A percentile compares a stretch with the other conserved stretches of the same genome.
phyloP scores from a whole-genome alignment of 2,329 filamentous ascomycete genomes.

The Penicillium nordicum region DNA sequence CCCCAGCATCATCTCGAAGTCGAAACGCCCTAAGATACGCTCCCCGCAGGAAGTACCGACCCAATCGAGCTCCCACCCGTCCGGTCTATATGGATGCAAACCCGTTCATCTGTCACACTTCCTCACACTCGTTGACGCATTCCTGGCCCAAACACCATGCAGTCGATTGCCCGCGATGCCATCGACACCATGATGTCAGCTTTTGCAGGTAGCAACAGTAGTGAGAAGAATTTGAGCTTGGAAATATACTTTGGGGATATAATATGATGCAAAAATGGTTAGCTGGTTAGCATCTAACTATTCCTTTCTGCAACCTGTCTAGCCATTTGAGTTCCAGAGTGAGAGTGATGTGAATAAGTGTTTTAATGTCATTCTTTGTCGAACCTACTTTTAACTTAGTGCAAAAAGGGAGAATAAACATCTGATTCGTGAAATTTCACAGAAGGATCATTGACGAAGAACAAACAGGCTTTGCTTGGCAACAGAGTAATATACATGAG shows the following conservation, averaged over 20 bases:
- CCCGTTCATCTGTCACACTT: slow-evolving; percentile 19
- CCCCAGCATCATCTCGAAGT: not conserved
- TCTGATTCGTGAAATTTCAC: not conserved
- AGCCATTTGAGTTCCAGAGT: not conserved
- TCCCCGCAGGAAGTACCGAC: slow-evolving; percentile 6
- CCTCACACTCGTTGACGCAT: slow-evolving; percentile 25
- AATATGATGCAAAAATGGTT: not conserved
- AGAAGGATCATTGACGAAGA: no score
- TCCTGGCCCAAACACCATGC: slow-evolving; percentile 17
- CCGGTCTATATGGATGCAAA: slow-evolving; percentile 23
- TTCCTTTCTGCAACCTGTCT: not conserved
- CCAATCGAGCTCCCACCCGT: slow-evolving; percentile 2
- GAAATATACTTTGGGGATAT: not conserved
- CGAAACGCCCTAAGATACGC: slow-evolving; percentile 2
- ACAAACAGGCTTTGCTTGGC: no score
- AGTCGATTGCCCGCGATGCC: slow-evolving; percentile 19
- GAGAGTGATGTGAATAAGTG: not conserved
- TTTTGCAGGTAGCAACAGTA: not conserved
- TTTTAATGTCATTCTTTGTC: not conserved
- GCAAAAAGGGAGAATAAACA: not conserved
- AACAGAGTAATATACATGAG: no score
- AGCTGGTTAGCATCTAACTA: no score
- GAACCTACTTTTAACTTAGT: not conserved
- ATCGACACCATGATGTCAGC: slow-evolving; percentile 4
- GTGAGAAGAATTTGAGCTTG: not conserved